Evolutionary conservation across 2,329 filamentous ascomycete genomes (phyloP).

Genomic region (Colletotrichum phormii): DNA sequence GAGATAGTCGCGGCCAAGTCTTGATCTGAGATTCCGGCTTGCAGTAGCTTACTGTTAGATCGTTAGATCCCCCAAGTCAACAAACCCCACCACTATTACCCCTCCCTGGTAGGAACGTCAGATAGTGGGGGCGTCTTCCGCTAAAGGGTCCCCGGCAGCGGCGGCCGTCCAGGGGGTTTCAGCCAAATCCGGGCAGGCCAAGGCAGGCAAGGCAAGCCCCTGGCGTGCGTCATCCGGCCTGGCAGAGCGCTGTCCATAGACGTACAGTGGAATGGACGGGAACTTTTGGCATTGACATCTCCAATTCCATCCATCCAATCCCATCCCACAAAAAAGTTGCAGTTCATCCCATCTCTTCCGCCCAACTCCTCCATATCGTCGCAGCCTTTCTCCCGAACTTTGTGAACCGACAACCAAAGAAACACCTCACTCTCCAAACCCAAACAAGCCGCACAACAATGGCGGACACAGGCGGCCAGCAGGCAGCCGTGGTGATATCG

Average conservation of each 20-base stretch:
- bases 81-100: conserved; percentile 28
- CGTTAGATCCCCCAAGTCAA: background rate
- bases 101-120: conserved; percentile 19
- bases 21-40: conserved; percentile 17
- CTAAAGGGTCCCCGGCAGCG: conserved; percentile 15
- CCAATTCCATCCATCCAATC: background rate
- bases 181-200: conserved; percentile 18
- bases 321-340: conserved; percentile 23
- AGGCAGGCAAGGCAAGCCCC: conserved; percentile 25
- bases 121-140: conserved; percentile 19
- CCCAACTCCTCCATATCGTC: background rate
- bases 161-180: conserved; percentile 17
- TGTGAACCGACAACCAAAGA: background rate
- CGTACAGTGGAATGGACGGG: background rate
- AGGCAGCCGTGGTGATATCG: conserved; percentile 68
- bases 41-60: conserved; percentile 11
- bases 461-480: conserved; percentile 6
- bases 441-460: background rate
- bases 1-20: conserved; percentile 30
- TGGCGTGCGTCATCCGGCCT: conserved; percentile 35
- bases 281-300: conserved; percentile 1
- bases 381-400: background rate
- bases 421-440: background rate
- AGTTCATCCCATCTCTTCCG: conserved; percentile 27
- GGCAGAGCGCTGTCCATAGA: conserved; percentile 10